A percentile compares a stretch with the other conserved stretches of the same genome.
Evolutionary conservation across 2,329 filamentous ascomycete genomes (phyloP).

Genomic region (Sarocladiaceae sp.): DNA sequence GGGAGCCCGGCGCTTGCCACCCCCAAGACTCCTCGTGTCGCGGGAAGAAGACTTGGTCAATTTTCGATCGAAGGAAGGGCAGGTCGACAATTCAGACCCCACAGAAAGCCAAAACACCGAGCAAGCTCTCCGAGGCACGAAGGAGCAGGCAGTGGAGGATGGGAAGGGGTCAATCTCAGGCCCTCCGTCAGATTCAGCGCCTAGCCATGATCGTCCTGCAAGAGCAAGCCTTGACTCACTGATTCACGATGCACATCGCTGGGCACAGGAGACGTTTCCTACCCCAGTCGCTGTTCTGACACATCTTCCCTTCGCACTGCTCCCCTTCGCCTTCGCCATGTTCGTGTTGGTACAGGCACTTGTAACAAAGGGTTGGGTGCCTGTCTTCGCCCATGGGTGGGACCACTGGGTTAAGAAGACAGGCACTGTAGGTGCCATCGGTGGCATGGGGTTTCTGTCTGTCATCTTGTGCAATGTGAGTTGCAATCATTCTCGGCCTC

Average conservation of each 20-base stretch:
- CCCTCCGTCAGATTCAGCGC: no score
- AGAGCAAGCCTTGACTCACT: constrained; percentile 48
- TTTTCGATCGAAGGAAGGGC: no score
- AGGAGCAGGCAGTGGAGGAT: no score
- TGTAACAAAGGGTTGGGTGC: constrained; percentile 69
- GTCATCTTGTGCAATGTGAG: constrained; percentile 67
- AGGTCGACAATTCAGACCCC: no score
- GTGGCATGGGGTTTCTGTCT: constrained; percentile 67
- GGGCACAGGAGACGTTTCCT: constrained; percentile 64
- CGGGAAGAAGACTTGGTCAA: no score
- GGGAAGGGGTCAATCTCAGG: no score
- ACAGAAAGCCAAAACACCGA: no score
- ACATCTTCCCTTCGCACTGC: constrained; percentile 60
- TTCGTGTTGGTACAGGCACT: constrained; percentile 68
- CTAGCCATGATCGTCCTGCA: constrained; percentile 2
- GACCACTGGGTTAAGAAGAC: constrained; percentile 66
- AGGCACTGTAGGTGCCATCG: constrained; percentile 60
- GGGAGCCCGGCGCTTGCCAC: no score
- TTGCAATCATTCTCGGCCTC: no score
- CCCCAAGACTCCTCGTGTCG: no score
- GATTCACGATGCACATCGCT: constrained; percentile 38
- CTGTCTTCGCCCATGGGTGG: constrained; percentile 68
- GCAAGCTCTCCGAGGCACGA: no score
- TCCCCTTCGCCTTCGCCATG: constrained; percentile 69
- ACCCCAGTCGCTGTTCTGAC: constrained; percentile 58